A percentile compares a stretch with the other conserved stretches of the same genome.
Evolutionary conservation across 306 rosid genomes (phyloP).

Genomic region (Potentilla sterilis): DNA sequence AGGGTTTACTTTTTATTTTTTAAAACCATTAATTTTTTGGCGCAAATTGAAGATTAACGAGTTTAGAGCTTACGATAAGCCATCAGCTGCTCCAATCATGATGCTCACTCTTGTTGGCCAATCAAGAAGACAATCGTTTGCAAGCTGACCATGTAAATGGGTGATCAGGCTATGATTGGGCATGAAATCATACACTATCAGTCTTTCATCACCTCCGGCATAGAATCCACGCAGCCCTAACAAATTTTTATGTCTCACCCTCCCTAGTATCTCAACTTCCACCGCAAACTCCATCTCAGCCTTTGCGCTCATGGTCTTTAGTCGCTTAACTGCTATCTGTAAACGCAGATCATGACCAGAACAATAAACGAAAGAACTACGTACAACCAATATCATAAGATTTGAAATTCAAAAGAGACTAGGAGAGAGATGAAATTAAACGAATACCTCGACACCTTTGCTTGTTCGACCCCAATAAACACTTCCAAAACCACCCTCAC

Average conservation of each 20-base stretch:
- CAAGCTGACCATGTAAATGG: conserved; percentile 80
- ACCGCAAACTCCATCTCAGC: conserved; percentile 98
- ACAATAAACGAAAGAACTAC: neutral
- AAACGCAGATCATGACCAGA: neutral
- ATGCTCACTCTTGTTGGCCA: conserved; percentile 70
- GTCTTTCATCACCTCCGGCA: conserved; percentile 82
- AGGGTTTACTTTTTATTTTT: neutral
- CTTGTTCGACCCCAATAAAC: conserved; percentile 81
- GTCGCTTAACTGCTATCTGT: conserved; percentile 89
- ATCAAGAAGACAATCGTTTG: conserved; percentile 52
- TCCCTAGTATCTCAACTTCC: conserved; percentile 87
- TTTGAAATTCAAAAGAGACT: neutral
- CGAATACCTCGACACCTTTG: conserved; percentile 66
- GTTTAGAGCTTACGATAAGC: conserved; percentile 56
- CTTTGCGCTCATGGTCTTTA: conserved; percentile 83
- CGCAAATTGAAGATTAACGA: neutral
- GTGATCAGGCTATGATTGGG: conserved; percentile 81
- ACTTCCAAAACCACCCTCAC: conserved; percentile 95
- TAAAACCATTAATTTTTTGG: neutral
- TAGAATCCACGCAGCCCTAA: conserved; percentile 82
- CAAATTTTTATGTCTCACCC: conserved; percentile 81
- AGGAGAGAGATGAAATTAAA: neutral
- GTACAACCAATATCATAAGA: neutral
- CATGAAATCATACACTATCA: conserved; percentile 87
- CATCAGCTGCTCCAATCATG: conserved; percentile 82